Base-by-base conservation (phyloP, 78 protist genomes). In the Ministeria vibrans region DNA sequence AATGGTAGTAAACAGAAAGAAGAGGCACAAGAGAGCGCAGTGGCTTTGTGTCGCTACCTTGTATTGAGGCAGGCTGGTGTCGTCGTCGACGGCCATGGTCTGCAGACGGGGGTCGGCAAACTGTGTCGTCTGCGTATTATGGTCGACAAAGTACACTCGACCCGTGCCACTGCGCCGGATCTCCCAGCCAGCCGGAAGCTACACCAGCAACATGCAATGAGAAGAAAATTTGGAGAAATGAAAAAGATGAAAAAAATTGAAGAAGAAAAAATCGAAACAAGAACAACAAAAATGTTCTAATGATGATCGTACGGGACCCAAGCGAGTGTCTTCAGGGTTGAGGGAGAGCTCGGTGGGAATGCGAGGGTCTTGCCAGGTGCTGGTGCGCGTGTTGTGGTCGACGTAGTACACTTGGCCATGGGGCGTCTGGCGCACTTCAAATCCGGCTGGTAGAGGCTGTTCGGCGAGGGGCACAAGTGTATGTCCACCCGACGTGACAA, bases 361-460 rank as follows among this genome's bases (percentile, higher is more conserved):
- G n/a, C 76, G 76, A 36, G 76, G 86, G 36, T 82, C 82, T 3
- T 39, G 75, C 92, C 87, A 83, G 64, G 70, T n/a, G 38, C 88
- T 88, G 27, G 5, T 18, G 20, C 78, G 49, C 22, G 78, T 61
- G 30, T 36, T 79, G 88, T 88, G 92, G 80, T 88, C 80, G 72
- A 88, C 84, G 49, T 30, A 88, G 68, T 77, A 88, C 71, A 75
- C 88, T 2, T 76, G 68, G 27, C 92, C 92, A 34, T 80, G 68
- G 36, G 85, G 83, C 39, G 84, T 82, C 2, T 5, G 0, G n/a
- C 74, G 75, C 83, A 64, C 36, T 66, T 88, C 88, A 85, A 85
- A 88, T 22, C 76, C 76, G 4, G 53, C 27, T 1, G 75, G 75
- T 25, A 68, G 71, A 7, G 71, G 71, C 34, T 34, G n/a, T n/a